Base-by-base conservation (phyloP, 2,329 filamentous ascomycete species). In the Fusarium praegraminearum region DNA sequence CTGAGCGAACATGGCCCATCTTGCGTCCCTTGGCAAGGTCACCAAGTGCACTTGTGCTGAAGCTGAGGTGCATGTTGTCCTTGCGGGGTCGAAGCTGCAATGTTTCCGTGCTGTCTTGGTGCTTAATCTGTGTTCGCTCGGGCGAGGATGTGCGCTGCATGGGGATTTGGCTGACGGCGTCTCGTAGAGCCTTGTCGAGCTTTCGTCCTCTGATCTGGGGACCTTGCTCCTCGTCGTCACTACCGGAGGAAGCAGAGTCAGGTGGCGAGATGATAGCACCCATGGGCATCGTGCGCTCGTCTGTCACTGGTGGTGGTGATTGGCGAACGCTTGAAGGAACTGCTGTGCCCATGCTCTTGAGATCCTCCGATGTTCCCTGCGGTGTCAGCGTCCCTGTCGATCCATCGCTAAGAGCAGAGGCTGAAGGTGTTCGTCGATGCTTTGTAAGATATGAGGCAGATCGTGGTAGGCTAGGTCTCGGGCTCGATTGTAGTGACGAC, bases 191-290 rank as follows among this genome's bases (percentile, higher is more conserved):
- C 77, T 84, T 86, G 62, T 85, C 83, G 13, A 85, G 79, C 52
- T 83, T 80, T 50, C 85, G 81, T n/a, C 82, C 84, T 7, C 84
- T 81, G 8, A 81, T 75, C 53, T 83, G 79, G 3, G 78, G 79
- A 26, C 74, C 81, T 72, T 88, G 90, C 75, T 97, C 93, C 76
- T 97, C 93, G 72, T 97, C 93, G 77, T 97, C 94, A 79, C 94
- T 94, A 28, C 91, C 94, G 71, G 91, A 92, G 40, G 88, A 87
- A 9, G 87, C 86, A 35, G 94, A 97, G 75, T 98, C 95, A 12
- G 95, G 95, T 36, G 95, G 95, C 1, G 95, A 98, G 62, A 97
- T 92, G 73, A 97, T 89, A 68, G 93, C 94, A 65, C 93, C 93
- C 67, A 89, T 88, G 43, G 94, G 93, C 79, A 97, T 96, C 69